Evolutionary conservation across 2,329 filamentous ascomycete species (phyloP).

Genomic region (Ceratocystis albifundus): DNA sequence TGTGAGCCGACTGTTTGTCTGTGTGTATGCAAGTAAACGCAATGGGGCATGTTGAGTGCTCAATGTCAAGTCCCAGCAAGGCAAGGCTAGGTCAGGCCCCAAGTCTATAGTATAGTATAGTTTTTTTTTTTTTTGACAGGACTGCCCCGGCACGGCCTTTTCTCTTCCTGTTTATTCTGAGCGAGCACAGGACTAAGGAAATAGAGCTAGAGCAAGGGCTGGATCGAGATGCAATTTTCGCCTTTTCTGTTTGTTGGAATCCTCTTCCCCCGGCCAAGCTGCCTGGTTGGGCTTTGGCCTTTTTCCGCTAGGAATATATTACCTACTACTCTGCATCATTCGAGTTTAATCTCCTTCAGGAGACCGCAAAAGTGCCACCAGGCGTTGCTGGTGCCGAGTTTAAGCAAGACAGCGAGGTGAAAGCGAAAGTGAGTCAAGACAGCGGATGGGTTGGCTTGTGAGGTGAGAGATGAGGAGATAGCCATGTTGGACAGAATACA

Average conservation of each 20-base stretch:
- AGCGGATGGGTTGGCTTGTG: no score
- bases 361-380: conserved; percentile 1
- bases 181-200: neutral
- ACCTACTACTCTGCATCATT: neutral
- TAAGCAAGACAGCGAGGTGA: neutral
- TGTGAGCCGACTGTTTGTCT: neutral
- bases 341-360: conserved; percentile 3
- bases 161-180: no score
- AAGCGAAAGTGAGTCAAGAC: no score
- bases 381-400: neutral
- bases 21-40: neutral
- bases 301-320: neutral
- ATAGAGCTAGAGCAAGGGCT: neutral
- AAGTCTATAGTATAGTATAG: neutral
- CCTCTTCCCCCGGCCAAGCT: neutral
- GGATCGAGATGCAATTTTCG: conserved; percentile 12
- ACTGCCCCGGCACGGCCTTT: neutral
- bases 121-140: neutral
- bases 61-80: neutral
- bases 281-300: neutral
- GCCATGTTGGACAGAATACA: neutral
- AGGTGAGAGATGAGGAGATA: no score
- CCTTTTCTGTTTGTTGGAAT: neutral
- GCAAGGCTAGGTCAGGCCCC: neutral
- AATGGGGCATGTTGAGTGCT: no score